A percentile compares a stretch with the other conserved stretches of the same genome.
These are phyloP conservation scores for Mycena maculata DNA, from an alignment of 768 basidiomycete genomes.

Conservation along the genomic window DNA sequence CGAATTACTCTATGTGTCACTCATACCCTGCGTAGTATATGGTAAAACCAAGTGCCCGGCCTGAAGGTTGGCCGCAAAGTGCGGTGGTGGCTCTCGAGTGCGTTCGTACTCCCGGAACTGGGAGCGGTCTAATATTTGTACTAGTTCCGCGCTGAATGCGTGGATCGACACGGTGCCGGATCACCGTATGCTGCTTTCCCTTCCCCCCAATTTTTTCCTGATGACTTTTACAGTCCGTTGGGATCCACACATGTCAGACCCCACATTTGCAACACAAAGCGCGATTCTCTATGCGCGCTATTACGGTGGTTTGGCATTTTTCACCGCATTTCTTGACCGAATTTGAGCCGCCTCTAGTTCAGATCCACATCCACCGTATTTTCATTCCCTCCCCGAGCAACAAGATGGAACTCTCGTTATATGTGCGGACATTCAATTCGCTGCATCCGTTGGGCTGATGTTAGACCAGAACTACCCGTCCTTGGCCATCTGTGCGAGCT, in stretches of 20 bases:
- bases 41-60: conserved; percentile 52
- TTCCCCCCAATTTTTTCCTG: neutral
- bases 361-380: conserved; percentile 76
- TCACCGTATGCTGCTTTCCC: conserved; percentile 57
- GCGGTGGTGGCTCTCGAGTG: conserved; percentile 64
- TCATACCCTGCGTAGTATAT: conserved; percentile 56
- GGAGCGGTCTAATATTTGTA: neutral
- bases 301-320: conserved; percentile 33
- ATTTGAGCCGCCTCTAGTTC: conserved; percentile 34
- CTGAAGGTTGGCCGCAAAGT: conserved; percentile 59
- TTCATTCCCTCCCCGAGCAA: conserved; percentile 66
- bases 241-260: conserved; percentile 40
- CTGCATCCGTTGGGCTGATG: neutral
- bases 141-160: conserved; percentile 64
- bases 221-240: conserved; percentile 40
- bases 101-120: neutral
- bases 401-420: neutral
- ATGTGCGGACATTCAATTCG: neutral
- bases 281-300: conserved; percentile 37
- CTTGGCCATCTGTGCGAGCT: conserved; percentile 79
- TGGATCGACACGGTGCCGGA: conserved; percentile 74
- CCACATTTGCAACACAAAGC: conserved; percentile 37
- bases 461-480: conserved; percentile 53
- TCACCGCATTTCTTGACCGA: neutral
- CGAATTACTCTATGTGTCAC: conserved; percentile 24